Conservation (phyloP, 148 eudicot genomes). For the Diospyros kaki region DNA sequence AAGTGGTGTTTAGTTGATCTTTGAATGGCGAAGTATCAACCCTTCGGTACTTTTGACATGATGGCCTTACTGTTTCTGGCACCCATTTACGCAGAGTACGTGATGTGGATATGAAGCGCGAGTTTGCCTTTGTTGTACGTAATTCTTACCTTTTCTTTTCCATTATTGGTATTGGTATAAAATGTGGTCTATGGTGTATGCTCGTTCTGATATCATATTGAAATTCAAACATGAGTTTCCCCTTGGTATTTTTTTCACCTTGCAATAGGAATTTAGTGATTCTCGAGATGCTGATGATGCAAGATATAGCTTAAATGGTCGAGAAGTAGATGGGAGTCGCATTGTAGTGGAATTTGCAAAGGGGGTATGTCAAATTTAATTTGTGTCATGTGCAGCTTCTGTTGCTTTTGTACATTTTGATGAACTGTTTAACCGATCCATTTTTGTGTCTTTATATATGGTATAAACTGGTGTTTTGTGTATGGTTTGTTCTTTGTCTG, state of each 20-base stretch:
- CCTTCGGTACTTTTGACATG: slow-evolving; percentile 67
- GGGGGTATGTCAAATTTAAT: slow-evolving; percentile 42
- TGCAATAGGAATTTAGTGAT: slow-evolving; percentile 63
- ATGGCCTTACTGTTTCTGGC: slow-evolving; percentile 87
- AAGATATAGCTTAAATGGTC: slow-evolving; percentile 50
- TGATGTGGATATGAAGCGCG: slow-evolving; percentile 88
- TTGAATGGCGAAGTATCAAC: slow-evolving; percentile 63
- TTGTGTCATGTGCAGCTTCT: not conserved
- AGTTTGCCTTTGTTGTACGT: slow-evolving; percentile 78
- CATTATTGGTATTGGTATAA: not conserved
- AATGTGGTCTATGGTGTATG: not conserved
- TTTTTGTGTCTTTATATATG: not conserved
- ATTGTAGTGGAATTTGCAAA: slow-evolving; percentile 59
- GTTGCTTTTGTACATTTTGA: not conserved
- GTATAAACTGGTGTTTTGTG: not conserved
- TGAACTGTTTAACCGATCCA: not conserved
- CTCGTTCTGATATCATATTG: not conserved
- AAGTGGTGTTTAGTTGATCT: slow-evolving; percentile 82
- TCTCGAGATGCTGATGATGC: slow-evolving; percentile 84
- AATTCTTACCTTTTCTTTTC: slow-evolving; percentile 6
- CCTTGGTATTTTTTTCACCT: slow-evolving; percentile 15
- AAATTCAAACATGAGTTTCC: slow-evolving; percentile 22
- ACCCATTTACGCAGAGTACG: slow-evolving; percentile 84
- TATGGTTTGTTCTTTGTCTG: not conserved
- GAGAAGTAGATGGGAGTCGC: slow-evolving; percentile 66